Base-by-base conservation (phyloP, 495 filamentous ascomycete genomes). In the Aspergillus indologenus region DNA sequence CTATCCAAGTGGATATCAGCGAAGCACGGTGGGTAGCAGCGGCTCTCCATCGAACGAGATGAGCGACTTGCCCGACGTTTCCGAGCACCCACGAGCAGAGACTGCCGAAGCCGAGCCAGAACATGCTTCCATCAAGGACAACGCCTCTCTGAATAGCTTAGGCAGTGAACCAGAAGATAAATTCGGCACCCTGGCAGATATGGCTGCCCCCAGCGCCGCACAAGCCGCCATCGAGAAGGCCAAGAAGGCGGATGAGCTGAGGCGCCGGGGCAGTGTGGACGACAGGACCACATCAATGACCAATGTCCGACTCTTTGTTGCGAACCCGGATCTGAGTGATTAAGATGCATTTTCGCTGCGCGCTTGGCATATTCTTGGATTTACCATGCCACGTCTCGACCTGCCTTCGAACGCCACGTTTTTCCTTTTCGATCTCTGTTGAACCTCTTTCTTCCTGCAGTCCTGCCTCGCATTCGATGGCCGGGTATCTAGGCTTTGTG, bases 261-360 rank as follows among this genome's bases (percentile, higher is more conserved):
- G 83, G 67, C 85, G 93, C 57, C 81, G 91, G 62, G 94, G 93
- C 11, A 98, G 94, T 70, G 91, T 98, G 52, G 95, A 98, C 70
- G 94, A 98, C 72, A 82, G 90, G 66, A 90, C 90, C 21, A 85
- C 81, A 59, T 87, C 86, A 5, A 91, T 96, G 86, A 91, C 90
- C 31, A 89, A 86, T 19, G 90, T 87, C 19, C 83, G 92, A 54
- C 75, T 98, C 56, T 97, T 90, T 64, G 92, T 98, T 66, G 95
- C 95, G 19, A 98, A 98, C 71, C 94, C 94, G 21, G 94, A 98
- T 70, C 67, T 81, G 49, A 87, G 84, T 68, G 86, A 89, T 72
- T 87, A 72, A 74, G 34, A 19, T 29, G 34, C 7, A 40, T 14
- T 2, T 14, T 2, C 2, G 12, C 34, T 40, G 34, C 34, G 34